Conservation (phyloP, 2,329 filamentous ascomycete genomes). For the Nothopassalora personata region DNA sequence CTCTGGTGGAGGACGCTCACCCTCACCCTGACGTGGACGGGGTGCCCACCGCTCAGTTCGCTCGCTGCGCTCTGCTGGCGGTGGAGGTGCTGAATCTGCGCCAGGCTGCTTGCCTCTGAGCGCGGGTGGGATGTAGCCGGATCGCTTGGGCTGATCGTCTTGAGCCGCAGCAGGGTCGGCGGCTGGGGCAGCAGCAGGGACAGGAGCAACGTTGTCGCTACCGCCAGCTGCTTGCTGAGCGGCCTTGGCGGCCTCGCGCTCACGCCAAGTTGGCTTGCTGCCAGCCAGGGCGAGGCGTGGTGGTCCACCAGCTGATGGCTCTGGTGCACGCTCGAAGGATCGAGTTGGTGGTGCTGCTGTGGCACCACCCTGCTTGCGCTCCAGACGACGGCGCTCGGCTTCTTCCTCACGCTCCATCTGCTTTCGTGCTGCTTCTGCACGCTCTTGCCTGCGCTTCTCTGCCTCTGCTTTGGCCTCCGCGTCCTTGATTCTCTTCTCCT, state of each 20-base stretch:
- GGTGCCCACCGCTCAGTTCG: slow-evolving; percentile 23
- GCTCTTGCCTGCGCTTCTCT: slow-evolving; percentile 59
- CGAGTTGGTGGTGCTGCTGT: slow-evolving; percentile 38
- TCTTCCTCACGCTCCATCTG: slow-evolving; percentile 67
- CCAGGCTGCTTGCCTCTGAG: slow-evolving; percentile 34
- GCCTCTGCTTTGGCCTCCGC: slow-evolving; percentile 60
- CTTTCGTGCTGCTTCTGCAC: slow-evolving; percentile 31
- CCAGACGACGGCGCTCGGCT: slow-evolving; percentile 67
- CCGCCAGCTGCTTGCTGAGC: slow-evolving; percentile 32
- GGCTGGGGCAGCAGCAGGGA: slow-evolving; percentile 28
- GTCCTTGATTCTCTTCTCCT: slow-evolving; percentile 58
- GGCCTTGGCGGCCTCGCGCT: slow-evolving; percentile 56
- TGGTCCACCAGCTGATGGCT: slow-evolving; percentile 47
- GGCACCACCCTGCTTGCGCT: slow-evolving; percentile 48
- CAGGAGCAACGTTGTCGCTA: slow-evolving; percentile 28
- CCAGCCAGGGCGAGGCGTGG: slow-evolving; percentile 56
- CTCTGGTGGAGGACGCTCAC: slow-evolving; percentile 17
- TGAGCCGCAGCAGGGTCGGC: not conserved
- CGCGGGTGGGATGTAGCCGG: slow-evolving; percentile 45
- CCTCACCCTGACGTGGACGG: slow-evolving; percentile 19
- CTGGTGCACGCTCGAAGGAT: slow-evolving; percentile 26
- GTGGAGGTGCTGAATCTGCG: slow-evolving; percentile 25
- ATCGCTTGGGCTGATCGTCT: slow-evolving; percentile 33
- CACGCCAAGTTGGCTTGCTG: slow-evolving; percentile 63
- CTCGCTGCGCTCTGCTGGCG: slow-evolving; percentile 19